phyloP scores from a whole-genome alignment of 2,329 filamentous ascomycete species.

The Pseudocercospora crystallina region DNA sequence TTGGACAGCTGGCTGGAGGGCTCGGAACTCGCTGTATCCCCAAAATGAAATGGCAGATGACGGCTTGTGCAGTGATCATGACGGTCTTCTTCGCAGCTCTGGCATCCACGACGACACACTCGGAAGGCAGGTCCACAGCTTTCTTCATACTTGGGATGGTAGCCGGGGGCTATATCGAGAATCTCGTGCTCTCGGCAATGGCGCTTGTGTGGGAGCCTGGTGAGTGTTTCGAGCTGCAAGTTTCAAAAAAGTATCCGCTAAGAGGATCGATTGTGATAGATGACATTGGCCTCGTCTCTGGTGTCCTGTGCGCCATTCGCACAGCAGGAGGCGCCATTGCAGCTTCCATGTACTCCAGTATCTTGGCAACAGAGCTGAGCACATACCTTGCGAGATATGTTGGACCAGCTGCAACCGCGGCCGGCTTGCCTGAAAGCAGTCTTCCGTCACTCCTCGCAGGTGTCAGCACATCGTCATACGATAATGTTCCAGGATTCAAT shows the following conservation, averaged over 20 bases:
- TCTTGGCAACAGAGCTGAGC: constrained; percentile 9
- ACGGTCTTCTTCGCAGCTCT: constrained; percentile 16
- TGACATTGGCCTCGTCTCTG: constrained; percentile 18
- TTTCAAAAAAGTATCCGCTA: too few relatives aligned
- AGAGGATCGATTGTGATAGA: too few relatives aligned
- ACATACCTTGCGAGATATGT: constrained; percentile 14
- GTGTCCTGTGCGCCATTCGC: constrained; percentile 13
- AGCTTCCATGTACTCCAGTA: constrained; percentile 19
- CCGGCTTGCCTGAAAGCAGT: constrained; percentile 14
- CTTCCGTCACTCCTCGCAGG: constrained; percentile 13
- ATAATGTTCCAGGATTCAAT: constrained; percentile 10
- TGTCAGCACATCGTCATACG: constrained; percentile 4
- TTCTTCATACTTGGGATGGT: constrained; percentile 14
- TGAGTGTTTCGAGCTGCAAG: too few relatives aligned
- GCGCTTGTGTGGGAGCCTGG: constrained; percentile 20
- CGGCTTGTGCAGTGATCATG: constrained; percentile 8
- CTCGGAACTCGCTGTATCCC: constrained; percentile 14
- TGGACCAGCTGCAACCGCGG: constrained; percentile 9
- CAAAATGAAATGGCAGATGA: constrained; percentile 19
- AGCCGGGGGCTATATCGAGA: constrained; percentile 17
- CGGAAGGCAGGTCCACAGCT: constrained; percentile 8
- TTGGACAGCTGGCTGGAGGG: constrained; percentile 16
- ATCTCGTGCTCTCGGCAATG: constrained; percentile 18
- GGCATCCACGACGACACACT: constrained; percentile 4
- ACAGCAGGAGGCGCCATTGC: constrained; percentile 14